Evolutionary conservation across 257 asterid genomes (phyloP).

Genomic region (Lantana camara): DNA sequence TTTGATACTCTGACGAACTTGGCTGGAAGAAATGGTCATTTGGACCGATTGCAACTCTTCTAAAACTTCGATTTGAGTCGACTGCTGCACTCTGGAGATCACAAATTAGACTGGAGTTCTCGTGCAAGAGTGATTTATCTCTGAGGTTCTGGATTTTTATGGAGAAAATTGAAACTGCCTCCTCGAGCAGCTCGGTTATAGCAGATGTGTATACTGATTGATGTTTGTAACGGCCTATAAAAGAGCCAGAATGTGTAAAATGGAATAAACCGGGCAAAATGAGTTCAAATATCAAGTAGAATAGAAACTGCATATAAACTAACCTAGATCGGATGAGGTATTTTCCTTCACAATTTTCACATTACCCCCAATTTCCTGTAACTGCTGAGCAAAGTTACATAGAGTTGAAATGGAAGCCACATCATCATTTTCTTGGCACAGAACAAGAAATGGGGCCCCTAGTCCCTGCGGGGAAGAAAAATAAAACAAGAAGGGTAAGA

Average conservation of each 20-base stretch:
- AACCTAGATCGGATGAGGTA: slow-evolving; percentile 53
- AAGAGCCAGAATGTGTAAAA: neutral
- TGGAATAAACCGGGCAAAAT: neutral
- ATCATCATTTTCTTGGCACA: slow-evolving; percentile 71
- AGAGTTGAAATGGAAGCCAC: slow-evolving; percentile 55
- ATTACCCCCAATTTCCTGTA: slow-evolving; percentile 69
- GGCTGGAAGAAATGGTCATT: slow-evolving; percentile 83
- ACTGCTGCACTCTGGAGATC: slow-evolving; percentile 95
- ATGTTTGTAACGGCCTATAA: slow-evolving; percentile 59
- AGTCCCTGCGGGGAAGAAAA: slow-evolving; percentile 48
- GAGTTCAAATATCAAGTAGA: slow-evolving; percentile 9
- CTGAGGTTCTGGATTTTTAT: slow-evolving; percentile 61
- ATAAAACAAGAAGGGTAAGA: neutral
- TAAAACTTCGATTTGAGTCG: slow-evolving; percentile 76
- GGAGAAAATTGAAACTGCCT: slow-evolving; percentile 58
- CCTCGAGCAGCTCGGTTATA: slow-evolving; percentile 59
- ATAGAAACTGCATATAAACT: slow-evolving; percentile 31
- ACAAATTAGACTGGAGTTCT: slow-evolving; percentile 65
- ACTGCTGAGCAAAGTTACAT: slow-evolving; percentile 53
- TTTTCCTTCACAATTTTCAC: slow-evolving; percentile 57
- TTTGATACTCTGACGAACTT: slow-evolving; percentile 58
- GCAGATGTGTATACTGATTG: slow-evolving; percentile 56
- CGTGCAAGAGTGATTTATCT: slow-evolving; percentile 53
- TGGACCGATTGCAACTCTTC: slow-evolving; percentile 78
- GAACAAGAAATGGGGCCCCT: slow-evolving; percentile 74